Evolutionary conservation across 257 asterid genomes (phyloP).

Genomic region (Solanum etuberosum): DNA sequence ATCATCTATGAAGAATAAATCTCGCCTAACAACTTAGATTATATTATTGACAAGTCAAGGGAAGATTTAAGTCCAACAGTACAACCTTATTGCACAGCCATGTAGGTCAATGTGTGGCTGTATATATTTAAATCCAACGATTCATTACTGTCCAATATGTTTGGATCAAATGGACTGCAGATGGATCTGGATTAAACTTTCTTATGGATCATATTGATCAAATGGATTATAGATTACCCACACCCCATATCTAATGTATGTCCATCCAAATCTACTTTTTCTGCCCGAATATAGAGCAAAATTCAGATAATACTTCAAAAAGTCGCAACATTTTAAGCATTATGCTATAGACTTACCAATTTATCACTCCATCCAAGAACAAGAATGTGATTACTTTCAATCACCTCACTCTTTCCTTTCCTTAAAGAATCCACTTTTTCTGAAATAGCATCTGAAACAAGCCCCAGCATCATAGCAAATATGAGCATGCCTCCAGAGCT

Average conservation of each 20-base stretch:
- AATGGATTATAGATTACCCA: neutral
- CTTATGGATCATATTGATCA: neutral
- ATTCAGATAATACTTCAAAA: neutral
- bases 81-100: neutral
- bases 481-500: constrained; percentile 97
- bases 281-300: neutral
- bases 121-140: neutral
- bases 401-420: constrained; percentile 98
- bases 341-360: constrained; percentile 45
- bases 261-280: neutral
- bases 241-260: neutral
- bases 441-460: constrained; percentile 96
- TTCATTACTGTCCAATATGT: neutral
- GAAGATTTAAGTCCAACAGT: neutral
- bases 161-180: neutral
- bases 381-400: constrained; percentile 85
- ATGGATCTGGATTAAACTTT: neutral
- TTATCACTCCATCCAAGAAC: constrained; percentile 99
- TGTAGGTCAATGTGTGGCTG: neutral
- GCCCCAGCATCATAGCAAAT: constrained; percentile 99
- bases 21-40: neutral
- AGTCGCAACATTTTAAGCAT: neutral
- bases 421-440: constrained; percentile 94
- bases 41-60: neutral
- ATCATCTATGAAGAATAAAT: neutral